These are phyloP conservation scores for Pseudogymnoascus sp. DNA, from an alignment of 2,329 filamentous ascomycete species.

Conservation along the genomic window DNA sequence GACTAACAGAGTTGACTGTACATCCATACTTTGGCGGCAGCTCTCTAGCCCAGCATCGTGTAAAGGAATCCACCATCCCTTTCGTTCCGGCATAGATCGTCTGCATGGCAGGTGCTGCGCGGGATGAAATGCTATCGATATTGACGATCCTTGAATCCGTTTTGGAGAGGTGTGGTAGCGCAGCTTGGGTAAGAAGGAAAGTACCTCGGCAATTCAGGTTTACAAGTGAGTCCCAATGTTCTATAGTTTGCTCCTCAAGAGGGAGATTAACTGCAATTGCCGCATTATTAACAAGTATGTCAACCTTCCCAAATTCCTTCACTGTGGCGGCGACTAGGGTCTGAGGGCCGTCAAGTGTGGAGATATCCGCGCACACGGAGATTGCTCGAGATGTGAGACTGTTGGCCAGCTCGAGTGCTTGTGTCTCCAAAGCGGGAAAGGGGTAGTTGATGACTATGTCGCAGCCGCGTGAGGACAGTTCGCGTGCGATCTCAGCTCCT, in stretches of 20 bases:
- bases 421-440: constrained; percentile 23
- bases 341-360: constrained; percentile 32
- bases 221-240: constrained; percentile 35
- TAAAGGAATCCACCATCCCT: constrained; percentile 44
- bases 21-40: constrained; percentile 39
- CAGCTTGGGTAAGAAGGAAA: constrained; percentile 36
- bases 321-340: constrained; percentile 33
- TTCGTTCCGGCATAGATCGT: constrained; percentile 46
- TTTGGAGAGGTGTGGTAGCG: constrained; percentile 34
- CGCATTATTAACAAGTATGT: constrained; percentile 42
- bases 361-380: constrained; percentile 38
- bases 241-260: constrained; percentile 33
- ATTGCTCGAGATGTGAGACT: constrained; percentile 29
- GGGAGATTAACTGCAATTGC: constrained; percentile 35
- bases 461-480: constrained; percentile 40
- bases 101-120: constrained; percentile 32
- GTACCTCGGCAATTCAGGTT: constrained; percentile 38
- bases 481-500: constrained; percentile 38
- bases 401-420: constrained; percentile 28
- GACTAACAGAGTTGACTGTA: constrained; percentile 40
- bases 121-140: constrained; percentile 34
- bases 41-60: constrained; percentile 36
- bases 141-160: constrained; percentile 37
- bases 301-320: constrained; percentile 32
- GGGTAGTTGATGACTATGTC: constrained; percentile 45